Evolutionary conservation across 441 rosid species (phyloP).

Genomic region (Corymbia calophylla): DNA sequence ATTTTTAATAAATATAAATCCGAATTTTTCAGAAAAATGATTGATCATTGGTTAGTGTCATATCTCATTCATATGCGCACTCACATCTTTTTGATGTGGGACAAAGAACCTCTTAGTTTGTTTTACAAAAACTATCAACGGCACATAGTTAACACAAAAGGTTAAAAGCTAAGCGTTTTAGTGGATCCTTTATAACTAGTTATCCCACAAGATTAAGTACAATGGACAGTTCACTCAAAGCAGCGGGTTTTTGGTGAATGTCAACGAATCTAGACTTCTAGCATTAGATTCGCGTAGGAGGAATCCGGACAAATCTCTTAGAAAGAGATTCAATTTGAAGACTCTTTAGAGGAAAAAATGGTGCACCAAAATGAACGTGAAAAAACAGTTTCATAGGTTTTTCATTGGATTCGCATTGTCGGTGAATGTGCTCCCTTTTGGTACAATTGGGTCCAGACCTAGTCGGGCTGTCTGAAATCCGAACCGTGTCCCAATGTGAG

Average conservation of each 20-base stretch:
- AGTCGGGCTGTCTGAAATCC: background rate
- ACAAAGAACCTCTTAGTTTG: too few relatives aligned
- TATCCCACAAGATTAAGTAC: background rate
- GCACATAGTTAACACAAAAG: background rate
- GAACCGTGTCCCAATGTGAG: background rate
- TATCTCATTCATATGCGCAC: rapidly evolving
- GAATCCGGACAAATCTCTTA: background rate
- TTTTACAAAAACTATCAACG: too few relatives aligned
- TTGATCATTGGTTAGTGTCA: too few relatives aligned
- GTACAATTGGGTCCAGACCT: background rate
- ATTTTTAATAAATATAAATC: too few relatives aligned
- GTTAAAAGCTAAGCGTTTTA: background rate
- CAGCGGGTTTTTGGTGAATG: background rate
- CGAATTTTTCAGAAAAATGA: too few relatives aligned
- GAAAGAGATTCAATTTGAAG: background rate
- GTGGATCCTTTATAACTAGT: background rate
- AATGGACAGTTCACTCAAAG: background rate
- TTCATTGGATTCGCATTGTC: background rate
- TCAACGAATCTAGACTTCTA: background rate
- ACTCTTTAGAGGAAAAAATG: background rate
- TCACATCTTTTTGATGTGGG: too few relatives aligned
- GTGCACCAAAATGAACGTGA: background rate
- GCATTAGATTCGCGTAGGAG: background rate
- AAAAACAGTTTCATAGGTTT: background rate
- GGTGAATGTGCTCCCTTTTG: background rate